Percentiles rank a stretch among this genome's conserved stretches.
These are phyloP conservation scores for Pisolithus tinctorius DNA, from an alignment of 768 basidiomycete genomes.

Conservation along the genomic window DNA sequence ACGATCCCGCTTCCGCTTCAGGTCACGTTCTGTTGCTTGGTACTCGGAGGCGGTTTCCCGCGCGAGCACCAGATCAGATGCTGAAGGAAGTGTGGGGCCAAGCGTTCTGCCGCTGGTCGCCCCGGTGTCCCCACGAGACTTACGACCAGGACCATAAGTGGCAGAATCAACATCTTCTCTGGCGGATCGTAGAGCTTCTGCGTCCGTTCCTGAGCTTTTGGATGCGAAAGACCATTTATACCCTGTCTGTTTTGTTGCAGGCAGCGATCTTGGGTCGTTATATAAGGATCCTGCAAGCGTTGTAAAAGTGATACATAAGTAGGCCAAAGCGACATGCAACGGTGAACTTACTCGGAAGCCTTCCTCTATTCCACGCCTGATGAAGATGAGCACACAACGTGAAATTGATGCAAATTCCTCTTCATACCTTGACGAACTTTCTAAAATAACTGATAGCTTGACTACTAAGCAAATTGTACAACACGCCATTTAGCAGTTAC, in stretches of 20 bases:
- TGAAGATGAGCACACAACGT: neutral
- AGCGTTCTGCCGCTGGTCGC: constrained; percentile 32
- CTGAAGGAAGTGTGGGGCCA: constrained; percentile 65
- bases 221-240: constrained; percentile 88
- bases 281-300: constrained; percentile 45
- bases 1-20: constrained; percentile 63
- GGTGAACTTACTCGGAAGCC: constrained; percentile 46
- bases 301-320: neutral
- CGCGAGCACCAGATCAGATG: constrained; percentile 63
- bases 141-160: constrained; percentile 27
- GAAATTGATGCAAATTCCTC: neutral
- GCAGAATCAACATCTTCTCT: constrained; percentile 51
- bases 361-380: constrained; percentile 79
- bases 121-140: constrained; percentile 8
- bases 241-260: constrained; percentile 65
- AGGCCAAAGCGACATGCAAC: constrained; percentile 9
- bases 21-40: constrained; percentile 42
- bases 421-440: constrained; percentile 77
- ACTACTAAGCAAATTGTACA: constrained; percentile 18
- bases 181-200: constrained; percentile 48
- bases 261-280: constrained; percentile 49
- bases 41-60: constrained; percentile 55
- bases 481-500: constrained; percentile 2
- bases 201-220: constrained; percentile 54
- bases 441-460: constrained; percentile 67